Percentiles rank a stretch among this genome's conserved stretches.
These are phyloP conservation scores for Aaosphaeria pasadenensis DNA, from an alignment of 2,329 filamentous ascomycete species.

Conservation along the genomic window DNA sequence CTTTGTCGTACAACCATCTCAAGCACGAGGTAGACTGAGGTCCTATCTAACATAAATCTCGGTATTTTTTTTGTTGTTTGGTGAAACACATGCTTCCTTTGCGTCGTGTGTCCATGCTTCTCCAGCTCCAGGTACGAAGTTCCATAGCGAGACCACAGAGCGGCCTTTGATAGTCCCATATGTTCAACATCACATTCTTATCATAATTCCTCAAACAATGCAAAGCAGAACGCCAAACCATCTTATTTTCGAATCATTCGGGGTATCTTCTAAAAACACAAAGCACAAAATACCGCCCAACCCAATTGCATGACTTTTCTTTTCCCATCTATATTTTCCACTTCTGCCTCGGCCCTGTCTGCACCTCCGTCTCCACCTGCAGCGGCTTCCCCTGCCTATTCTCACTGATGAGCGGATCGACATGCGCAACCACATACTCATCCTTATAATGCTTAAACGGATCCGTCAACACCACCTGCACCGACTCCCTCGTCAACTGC, in stretches of 20 bases:
- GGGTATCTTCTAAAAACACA: not conserved
- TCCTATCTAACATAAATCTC: too few relatives aligned
- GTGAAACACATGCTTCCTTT: too few relatives aligned
- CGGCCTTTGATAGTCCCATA: too few relatives aligned
- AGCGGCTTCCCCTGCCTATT: slow-evolving; percentile 7
- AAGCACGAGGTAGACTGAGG: too few relatives aligned
- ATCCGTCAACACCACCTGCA: not conserved
- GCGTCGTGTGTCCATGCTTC: too few relatives aligned
- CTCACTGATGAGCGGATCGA: slow-evolving; percentile 19
- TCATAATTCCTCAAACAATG: too few relatives aligned
- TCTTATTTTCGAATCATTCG: not conserved
- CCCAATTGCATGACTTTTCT: not conserved
- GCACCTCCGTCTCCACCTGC: slow-evolving; percentile 21
- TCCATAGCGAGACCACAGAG: too few relatives aligned
- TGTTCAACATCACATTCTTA: too few relatives aligned
- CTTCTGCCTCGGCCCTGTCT: slow-evolving; percentile 17
- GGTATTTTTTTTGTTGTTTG: too few relatives aligned
- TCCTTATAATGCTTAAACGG: slow-evolving; percentile 14
- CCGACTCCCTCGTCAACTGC: slow-evolving; percentile 4
- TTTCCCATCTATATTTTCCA: slow-evolving; percentile 14
- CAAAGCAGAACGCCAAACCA: not conserved
- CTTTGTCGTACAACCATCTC: too few relatives aligned
- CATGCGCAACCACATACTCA: slow-evolving; percentile 17
- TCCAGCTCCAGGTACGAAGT: too few relatives aligned
- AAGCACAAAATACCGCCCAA: not conserved